Base-by-base conservation (phyloP, 306 rosid species). In the Crotalaria pallida region DNA sequence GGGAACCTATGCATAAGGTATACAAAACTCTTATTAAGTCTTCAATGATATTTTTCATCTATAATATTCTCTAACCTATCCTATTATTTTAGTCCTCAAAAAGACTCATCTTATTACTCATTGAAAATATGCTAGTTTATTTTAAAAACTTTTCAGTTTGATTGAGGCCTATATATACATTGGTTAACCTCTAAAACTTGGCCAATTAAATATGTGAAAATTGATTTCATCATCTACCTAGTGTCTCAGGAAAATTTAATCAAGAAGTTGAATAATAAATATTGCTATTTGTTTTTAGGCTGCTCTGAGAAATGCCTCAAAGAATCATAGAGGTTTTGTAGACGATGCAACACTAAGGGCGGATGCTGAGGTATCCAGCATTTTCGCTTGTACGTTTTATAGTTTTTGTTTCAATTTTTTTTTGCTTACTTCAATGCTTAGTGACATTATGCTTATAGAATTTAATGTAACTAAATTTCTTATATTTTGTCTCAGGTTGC, bases 291-390 rank as follows among this genome's bases (percentile, higher is more conserved):
- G 51, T 65, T 79, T 69, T 73, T 87, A 90, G 98, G 97, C 92
- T 68, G 97, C 97, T 73, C 73, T 88, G 33, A 87, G 78, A 79
- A 80, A 53, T 72, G 89, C 92, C 47, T 75, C 85, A 49, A 87
- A 81, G 76, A 76, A 74, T 58, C 85, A 69, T n/a, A 88, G 82
- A 68, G 72, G 84, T 65, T 44, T 45, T 73, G 80, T 75, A 15
- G 87, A 76, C 24, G 65, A 40, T 58, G 83, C 77, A 64, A 43
- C 84, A 18, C 82, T 82, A 73, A 77, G 76, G 79, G 75, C 86
- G 8, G 93, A 87, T 85, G 96, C 89, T 65, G 96, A 89, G 93
- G 96, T 89, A 87, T 80, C 82, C 85, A 58, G 85, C 80, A 81
- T 59, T 74, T 72, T 83, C 79, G 63, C 81, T 69, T 65, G 86